Percentiles rank a stretch among this genome's conserved stretches.
Evolutionary conservation across 176 grass and related monocot genomes (phyloP).

Genomic region (Bolboschoenus planiculmis): DNA sequence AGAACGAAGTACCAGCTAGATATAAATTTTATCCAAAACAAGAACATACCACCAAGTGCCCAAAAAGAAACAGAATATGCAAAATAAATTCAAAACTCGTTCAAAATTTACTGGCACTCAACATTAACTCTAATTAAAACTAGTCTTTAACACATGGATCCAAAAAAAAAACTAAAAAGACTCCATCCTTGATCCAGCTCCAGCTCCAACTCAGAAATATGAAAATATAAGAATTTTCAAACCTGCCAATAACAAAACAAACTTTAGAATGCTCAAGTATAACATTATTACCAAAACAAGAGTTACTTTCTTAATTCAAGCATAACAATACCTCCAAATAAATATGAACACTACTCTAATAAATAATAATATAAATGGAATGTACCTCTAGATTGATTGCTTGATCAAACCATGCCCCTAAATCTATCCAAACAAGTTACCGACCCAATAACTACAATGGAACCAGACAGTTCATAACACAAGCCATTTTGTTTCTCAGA

Average conservation of each 20-base stretch:
- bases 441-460: not conserved
- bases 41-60: not conserved
- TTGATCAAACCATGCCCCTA: not conserved
- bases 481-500: not conserved
- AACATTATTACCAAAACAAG: not conserved
- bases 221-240: not conserved
- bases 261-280: not conserved
- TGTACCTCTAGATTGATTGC: not conserved
- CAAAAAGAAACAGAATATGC: conserved; percentile 2
- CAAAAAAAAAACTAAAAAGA: not conserved
- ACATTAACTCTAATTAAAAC: not conserved
- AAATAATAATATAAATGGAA: no score
- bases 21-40: not conserved
- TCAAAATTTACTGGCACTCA: conserved; percentile 5
- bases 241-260: not conserved
- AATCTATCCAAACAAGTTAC: not conserved
- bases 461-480: not conserved
- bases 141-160: not conserved
- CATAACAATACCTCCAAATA: not conserved
- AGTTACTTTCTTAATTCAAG: not conserved
- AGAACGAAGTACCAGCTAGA: not conserved
- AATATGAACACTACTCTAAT: no score
- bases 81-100: conserved; percentile 1
- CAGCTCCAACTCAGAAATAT: not conserved
- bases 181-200: not conserved